Evolutionary conservation across 139 green algal species (phyloP).

Genomic region (Axilococcus clingmanii): DNA sequence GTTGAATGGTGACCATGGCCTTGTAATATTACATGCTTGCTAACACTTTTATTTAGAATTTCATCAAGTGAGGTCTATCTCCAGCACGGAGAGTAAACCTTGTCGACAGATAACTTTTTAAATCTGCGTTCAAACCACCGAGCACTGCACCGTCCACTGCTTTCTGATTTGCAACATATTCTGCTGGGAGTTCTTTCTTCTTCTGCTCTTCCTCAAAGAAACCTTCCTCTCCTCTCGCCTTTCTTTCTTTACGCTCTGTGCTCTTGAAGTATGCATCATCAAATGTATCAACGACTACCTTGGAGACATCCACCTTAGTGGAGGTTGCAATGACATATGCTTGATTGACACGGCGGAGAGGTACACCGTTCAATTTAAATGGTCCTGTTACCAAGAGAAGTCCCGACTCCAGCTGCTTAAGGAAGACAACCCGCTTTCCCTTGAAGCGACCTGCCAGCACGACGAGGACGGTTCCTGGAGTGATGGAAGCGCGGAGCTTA

Average conservation of each 20-base stretch:
- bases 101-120: constrained; percentile 86
- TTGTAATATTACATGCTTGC: too few relatives aligned
- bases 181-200: constrained; percentile 72
- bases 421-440: constrained; percentile 95
- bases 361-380: constrained; percentile 97
- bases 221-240: constrained; percentile 46
- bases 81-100: constrained; percentile 84
- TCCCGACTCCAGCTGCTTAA: constrained; percentile 87
- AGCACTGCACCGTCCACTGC: constrained; percentile 56
- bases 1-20: constrained; percentile 34
- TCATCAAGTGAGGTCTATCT: constrained; percentile 94
- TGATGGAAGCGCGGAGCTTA: constrained; percentile 88
- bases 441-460: constrained; percentile 96
- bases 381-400: constrained; percentile 93
- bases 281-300: constrained; percentile 75
- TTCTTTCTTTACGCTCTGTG: constrained; percentile 62
- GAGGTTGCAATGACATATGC: constrained; percentile 95
- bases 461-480: constrained; percentile 94
- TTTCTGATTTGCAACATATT: constrained; percentile 91
- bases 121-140: constrained; percentile 35
- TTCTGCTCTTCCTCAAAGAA: constrained; percentile 36
- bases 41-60: constrained; percentile 74
- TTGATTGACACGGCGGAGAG: constrained; percentile 90
- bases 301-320: constrained; percentile 72
- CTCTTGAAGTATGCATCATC: constrained; percentile 89